Percentiles rank a stretch among this genome's conserved stretches.
Evolutionary conservation across 768 basidiomycete species (phyloP).

Genomic region (Amanita exitialis): DNA sequence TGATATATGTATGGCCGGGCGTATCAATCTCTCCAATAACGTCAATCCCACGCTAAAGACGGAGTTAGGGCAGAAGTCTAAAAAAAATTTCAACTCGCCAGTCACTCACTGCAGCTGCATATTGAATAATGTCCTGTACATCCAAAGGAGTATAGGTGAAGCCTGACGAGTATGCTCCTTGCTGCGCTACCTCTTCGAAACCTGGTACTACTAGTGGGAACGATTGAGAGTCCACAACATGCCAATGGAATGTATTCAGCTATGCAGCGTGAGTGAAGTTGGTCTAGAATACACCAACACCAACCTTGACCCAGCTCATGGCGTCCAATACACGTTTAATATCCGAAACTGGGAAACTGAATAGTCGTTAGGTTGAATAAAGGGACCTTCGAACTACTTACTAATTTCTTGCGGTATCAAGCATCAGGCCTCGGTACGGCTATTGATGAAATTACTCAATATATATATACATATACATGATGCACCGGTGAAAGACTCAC

Average conservation of each 20-base stretch:
- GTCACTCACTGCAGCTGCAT: slow-evolving; percentile 59
- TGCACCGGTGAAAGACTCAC: slow-evolving; percentile 25
- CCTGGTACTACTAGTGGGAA: slow-evolving; percentile 63
- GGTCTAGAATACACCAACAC: slow-evolving; percentile 19
- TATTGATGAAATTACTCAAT: slow-evolving; percentile 14
- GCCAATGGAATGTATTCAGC: slow-evolving; percentile 81
- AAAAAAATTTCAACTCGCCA: neutral
- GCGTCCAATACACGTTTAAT: slow-evolving; percentile 65
- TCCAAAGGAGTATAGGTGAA: slow-evolving; percentile 46
- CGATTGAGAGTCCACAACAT: slow-evolving; percentile 72
- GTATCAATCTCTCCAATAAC: slow-evolving; percentile 72
- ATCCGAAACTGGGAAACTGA: slow-evolving; percentile 50
- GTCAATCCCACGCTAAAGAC: slow-evolving; percentile 60
- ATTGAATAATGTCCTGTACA: slow-evolving; percentile 49
- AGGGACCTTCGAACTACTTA: slow-evolving; percentile 18
- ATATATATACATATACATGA: neutral
- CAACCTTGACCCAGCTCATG: slow-evolving; percentile 67
- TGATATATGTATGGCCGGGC: slow-evolving; percentile 72
- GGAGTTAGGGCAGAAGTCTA: neutral
- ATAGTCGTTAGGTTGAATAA: slow-evolving; percentile 1
- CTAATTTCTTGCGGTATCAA: slow-evolving; percentile 77
- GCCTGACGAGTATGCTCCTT: slow-evolving; percentile 56
- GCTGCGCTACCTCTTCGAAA: slow-evolving; percentile 48
- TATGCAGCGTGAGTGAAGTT: slow-evolving; percentile 11
- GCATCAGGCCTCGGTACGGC: slow-evolving; percentile 70